Base-by-base conservation (phyloP, 2,329 filamentous ascomycete species). In the Karstenula rhodostoma region DNA sequence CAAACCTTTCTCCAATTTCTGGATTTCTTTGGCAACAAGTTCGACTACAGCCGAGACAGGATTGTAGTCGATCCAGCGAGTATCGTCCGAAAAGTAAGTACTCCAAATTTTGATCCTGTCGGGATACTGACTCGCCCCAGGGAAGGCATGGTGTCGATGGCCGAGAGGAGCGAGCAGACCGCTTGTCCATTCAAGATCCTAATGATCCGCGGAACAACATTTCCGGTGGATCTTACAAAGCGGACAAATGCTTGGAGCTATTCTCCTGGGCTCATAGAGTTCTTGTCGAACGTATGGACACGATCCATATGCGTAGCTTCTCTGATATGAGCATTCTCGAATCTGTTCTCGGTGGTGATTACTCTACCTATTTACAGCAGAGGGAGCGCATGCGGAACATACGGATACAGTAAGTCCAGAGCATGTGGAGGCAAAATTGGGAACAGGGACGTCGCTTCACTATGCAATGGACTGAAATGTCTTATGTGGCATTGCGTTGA, bases 171-270 rank as follows among this genome's bases (percentile, higher is more conserved):
- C 73, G 70, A 53, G 57, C 58, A 6, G 84, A 90, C 53, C 88
- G 93, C 1, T 83, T 99, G 1, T 91, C 90, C 9, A 97, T 99
- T 69, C 90, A 97, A 60, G 95, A 99, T 72, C 95, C 95, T 0
- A 97, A 98, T 76, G 91, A 92, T 60, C 76, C 86, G 0, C 81
- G 84, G 27, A 98, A 98, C 75, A 95, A 99, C 72, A 95, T 99
- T 27, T 90, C 95, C 0, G 93, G 93, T 10, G 94, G 94, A 10
- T 95, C 93, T 0, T 85, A 83, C 48, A 90, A 92, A 66, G 91
- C 90, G 8, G 66, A 78, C 0, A 81, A 86, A 9, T 91, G 97
- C 51, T 81, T 92, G 65, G 74, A 82, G n/a, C 83, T 84, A 13
- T 98, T 99, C 75, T 81, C 85, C 1, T 79, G 87, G 13, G 76